Base-by-base conservation (phyloP, 2,329 filamentous ascomycete genomes). In the Aspergillus spinulosporus region DNA sequence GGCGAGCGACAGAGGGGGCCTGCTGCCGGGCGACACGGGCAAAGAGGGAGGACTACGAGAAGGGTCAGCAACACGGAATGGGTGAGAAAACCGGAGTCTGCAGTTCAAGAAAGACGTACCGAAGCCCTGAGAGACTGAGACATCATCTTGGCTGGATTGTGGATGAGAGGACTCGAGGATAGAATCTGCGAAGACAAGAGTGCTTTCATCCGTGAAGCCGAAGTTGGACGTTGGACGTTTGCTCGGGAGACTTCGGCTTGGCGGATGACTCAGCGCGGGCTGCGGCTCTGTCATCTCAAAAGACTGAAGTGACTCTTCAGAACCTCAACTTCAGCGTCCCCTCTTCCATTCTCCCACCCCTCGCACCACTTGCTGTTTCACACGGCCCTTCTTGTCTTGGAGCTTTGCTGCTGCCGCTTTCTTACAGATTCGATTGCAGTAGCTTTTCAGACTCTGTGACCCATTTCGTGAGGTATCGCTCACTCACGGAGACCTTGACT, bases 101-200 rank as follows among this genome's bases (percentile, higher is more conserved):
- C 0, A 39, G 3, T 5, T 29, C 14, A 43, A 14, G 34, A 42
- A 54, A 37, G 4, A 67, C 79, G 69, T 77, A 86, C 84, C 74
- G 82, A 84, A 70, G 81, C 80, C 77, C 82, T 81, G 75, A 85
- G 76, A 72, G 83, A 81, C 74, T 84, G 82, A 70, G 80, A 82
- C 76, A 85, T 77, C 82, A 84, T 84, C 73, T 65, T 74, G 70
- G 68, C 66, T 68, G 62, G 52, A 57, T 62, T 62, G 62, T 64
- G 53, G 63, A 64, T 65, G 67, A 68, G 61, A 63, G 59, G 64
- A 62, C 58, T 60, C 52, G 54, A 57, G 60, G 59, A 54, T 62
- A 65, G 62, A 50, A 47, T 53, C 57, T 62, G 59, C 52, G 58
- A 64, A 52, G 52, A 59, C 49, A 59, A 48, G 52, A 57, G 56